A percentile compares a stretch with the other conserved stretches of the same genome.
Evolutionary conservation across 169 alveolate species (phyloP).

Genomic region (Perkinsus olseni): DNA sequence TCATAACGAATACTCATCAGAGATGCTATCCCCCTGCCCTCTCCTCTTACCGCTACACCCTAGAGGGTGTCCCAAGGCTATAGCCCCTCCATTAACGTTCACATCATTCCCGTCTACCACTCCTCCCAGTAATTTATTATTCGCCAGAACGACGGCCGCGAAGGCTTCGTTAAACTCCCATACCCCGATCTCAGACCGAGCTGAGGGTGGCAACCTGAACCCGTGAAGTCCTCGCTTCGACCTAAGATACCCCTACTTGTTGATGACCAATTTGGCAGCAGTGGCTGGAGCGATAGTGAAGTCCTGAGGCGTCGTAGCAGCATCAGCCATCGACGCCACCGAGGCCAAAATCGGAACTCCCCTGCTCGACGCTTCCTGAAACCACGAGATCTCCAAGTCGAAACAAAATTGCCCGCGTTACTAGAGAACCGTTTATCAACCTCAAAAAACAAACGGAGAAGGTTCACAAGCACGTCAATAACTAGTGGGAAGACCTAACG

Average conservation of each 20-base stretch:
- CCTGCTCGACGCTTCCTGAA: not conserved
- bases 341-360: not conserved
- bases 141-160: not conserved
- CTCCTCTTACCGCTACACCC: not conserved
- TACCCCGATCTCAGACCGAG: not conserved
- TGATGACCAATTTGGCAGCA: not conserved
- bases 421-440: too few relatives aligned
- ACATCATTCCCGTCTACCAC: not conserved
- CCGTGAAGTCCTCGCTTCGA: too few relatives aligned
- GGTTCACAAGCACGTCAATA: too few relatives aligned
- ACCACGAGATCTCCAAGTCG: not conserved
- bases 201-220: not conserved
- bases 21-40: not conserved
- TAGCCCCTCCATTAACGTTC: not conserved
- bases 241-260: not conserved
- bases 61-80: not conserved
- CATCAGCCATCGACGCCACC: not conserved
- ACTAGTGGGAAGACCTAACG: too few relatives aligned
- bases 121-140: not conserved
- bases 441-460: too few relatives aligned
- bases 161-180: not conserved
- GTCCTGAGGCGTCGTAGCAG: not conserved
- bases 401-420: too few relatives aligned
- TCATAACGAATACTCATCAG: not conserved
- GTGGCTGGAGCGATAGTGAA: not conserved